Percentiles rank a stretch among this genome's conserved stretches.
Conservation (phyloP, 345 rosid species). For the Cochlearia excelsa region DNA sequence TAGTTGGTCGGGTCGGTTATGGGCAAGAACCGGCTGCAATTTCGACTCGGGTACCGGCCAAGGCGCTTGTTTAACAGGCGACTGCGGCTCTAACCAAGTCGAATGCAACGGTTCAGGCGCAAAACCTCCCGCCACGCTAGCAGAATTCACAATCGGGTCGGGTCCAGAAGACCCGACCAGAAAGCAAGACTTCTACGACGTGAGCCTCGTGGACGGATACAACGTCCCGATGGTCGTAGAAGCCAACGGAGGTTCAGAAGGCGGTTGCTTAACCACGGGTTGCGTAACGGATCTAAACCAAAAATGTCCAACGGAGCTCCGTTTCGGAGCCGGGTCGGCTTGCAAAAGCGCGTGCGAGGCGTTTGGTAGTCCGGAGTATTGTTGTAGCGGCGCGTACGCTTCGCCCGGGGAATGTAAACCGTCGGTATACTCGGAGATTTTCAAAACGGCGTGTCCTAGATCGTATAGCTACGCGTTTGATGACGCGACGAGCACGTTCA, state of each 20-base stretch:
- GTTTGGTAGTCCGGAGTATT: slow-evolving; percentile 56
- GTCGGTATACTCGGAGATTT: slow-evolving; percentile 54
- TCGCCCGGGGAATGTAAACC: slow-evolving; percentile 63
- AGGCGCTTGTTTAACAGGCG: slow-evolving; percentile 53
- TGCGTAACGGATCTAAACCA: slow-evolving; percentile 60
- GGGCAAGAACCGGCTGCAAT: slow-evolving; percentile 67
- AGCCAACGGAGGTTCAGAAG: slow-evolving; percentile 49
- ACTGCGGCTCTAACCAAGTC: slow-evolving; percentile 61
- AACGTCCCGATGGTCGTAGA: slow-evolving; percentile 37
- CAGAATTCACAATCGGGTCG: slow-evolving; percentile 60
- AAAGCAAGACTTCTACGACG: slow-evolving; percentile 49
- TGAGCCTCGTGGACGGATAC: slow-evolving; percentile 20
- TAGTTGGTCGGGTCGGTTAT: slow-evolving; percentile 71
- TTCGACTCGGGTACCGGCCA: slow-evolving; percentile 47
- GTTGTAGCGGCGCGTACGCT: slow-evolving; percentile 61
- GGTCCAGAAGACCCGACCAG: slow-evolving; percentile 44
- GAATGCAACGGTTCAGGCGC: slow-evolving; percentile 58
- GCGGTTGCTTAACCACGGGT: slow-evolving; percentile 55
- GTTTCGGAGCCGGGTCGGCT: slow-evolving; percentile 40
- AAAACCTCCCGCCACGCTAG: slow-evolving; percentile 57
- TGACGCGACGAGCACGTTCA: slow-evolving; percentile 69
- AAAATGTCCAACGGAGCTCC: slow-evolving; percentile 58
- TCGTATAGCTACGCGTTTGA: slow-evolving; percentile 82
- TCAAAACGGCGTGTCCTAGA: slow-evolving; percentile 63
- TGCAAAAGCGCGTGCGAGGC: slow-evolving; percentile 82